A percentile compares a stretch with the other conserved stretches of the same genome.
Evolutionary conservation across 352 stramenopile species (phyloP).

Genomic region (Labyrinthula sp.): DNA sequence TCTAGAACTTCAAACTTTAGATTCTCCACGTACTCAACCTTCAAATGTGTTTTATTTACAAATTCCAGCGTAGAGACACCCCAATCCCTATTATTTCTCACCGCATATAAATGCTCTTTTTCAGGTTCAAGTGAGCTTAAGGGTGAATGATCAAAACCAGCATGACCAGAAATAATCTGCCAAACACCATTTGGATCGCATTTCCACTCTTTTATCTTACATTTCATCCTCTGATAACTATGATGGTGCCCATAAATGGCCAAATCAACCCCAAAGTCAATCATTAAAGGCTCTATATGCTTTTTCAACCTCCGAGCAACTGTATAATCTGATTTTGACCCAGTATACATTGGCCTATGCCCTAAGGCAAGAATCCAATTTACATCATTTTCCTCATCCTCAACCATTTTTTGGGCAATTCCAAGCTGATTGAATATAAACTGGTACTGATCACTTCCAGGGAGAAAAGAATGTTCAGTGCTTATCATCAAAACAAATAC

Average conservation of each 20-base stretch:
- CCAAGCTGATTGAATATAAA: constrained; percentile 43
- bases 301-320: constrained; percentile 35
- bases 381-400: no score
- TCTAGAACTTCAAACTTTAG: constrained; percentile 6
- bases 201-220: constrained; percentile 36
- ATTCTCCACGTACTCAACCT: constrained; percentile 1
- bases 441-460: constrained; percentile 29
- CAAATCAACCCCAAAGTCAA: constrained; percentile 58
- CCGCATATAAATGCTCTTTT: constrained; percentile 3
- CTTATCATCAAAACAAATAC: constrained; percentile 59
- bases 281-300: constrained; percentile 53
- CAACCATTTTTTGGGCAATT: constrained; percentile 39
- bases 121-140: background rate
- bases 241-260: constrained; percentile 58
- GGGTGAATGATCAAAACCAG: constrained; percentile 6
- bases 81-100: constrained; percentile 10
- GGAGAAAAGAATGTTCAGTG: constrained; percentile 42
- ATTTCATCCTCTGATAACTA: constrained; percentile 51
- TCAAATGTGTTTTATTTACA: constrained; percentile 7
- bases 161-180: constrained; percentile 19
- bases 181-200: background rate
- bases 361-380: constrained; percentile 50
- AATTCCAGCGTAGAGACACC: constrained; percentile 16
- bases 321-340: constrained; percentile 10
- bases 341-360: constrained; percentile 49